Percentiles rank a stretch among this genome's conserved stretches.
Conservation (phyloP, 495 filamentous ascomycete genomes). For the Penicillium salamii region DNA sequence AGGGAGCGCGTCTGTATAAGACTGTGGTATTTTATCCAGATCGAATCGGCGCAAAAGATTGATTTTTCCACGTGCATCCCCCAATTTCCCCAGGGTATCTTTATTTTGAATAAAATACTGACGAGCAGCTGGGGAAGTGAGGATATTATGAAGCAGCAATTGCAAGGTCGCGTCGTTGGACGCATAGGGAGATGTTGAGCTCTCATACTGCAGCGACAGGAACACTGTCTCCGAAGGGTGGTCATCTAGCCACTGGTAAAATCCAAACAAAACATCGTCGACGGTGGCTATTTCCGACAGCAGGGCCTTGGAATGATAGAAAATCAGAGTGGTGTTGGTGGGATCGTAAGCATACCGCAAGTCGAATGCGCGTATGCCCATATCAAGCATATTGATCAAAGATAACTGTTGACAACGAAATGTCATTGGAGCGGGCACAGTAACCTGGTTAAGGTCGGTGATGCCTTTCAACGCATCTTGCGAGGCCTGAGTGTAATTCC, state of each 20-base stretch:
- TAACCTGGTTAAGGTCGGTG: slow-evolving; percentile 36
- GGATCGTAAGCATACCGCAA: slow-evolving; percentile 48
- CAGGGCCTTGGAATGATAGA: slow-evolving; percentile 49
- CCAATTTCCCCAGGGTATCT: slow-evolving; percentile 34
- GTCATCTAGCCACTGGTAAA: slow-evolving; percentile 45
- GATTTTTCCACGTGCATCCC: slow-evolving; percentile 41
- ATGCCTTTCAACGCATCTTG: slow-evolving; percentile 35
- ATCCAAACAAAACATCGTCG: slow-evolving; percentile 47
- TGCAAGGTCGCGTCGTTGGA: slow-evolving; percentile 38
- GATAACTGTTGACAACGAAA: slow-evolving; percentile 44
- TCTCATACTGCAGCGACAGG: slow-evolving; percentile 42
- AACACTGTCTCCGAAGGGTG: slow-evolving; percentile 34
- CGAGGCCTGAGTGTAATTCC: slow-evolving; percentile 50
- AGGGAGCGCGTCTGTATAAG: slow-evolving; percentile 29
- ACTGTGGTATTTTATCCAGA: slow-evolving; percentile 28
- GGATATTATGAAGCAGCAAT: slow-evolving; percentile 25
- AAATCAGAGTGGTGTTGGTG: slow-evolving; percentile 41
- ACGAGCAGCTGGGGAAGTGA: slow-evolving; percentile 32
- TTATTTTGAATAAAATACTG: slow-evolving; percentile 39
- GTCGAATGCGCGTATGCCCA: slow-evolving; percentile 52
- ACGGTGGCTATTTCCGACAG: slow-evolving; percentile 42
- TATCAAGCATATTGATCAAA: slow-evolving; percentile 38
- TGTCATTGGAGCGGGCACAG: slow-evolving; percentile 20
- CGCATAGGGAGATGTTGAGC: slow-evolving; percentile 19
- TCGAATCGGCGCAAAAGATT: slow-evolving; percentile 42